Evolutionary conservation across 139 green algal species (phyloP), one percentile per base, ranked within the genome.

Genomic region (Zygnema circumcarinatum): DNA sequence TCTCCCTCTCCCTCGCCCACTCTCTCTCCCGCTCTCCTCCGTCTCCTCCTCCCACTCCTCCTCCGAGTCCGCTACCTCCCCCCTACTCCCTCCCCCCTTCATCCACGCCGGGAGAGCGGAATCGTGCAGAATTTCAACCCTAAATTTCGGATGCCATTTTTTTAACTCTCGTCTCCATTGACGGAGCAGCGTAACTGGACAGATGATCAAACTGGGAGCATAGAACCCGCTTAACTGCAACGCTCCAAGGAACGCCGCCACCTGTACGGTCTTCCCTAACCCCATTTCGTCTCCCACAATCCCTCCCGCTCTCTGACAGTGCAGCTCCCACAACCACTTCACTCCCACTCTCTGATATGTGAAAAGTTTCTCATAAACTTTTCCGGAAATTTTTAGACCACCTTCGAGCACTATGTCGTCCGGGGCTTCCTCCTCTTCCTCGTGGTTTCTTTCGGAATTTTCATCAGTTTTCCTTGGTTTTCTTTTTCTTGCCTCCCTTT

Each of bases 241-340:
- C 53, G 76, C 33, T 36, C 76, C 76, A 22, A 89, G 84, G 54
- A 89, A 88, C 36, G 84, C 79, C 38, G 84, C 76, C 35, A 93
- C 62, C 69, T 94, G 93, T 16, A 95, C 90, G 0, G 92, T 98
- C 88, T 98, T 98, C n/a, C 96, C 96, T 38, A 98, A 92, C 0
- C 96, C 95, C 95, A 97, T 96, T 75, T 97, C 96, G 86, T 98
- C 97, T 0, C 95, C 97, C 20, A 99, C 93, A 86, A 99, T 98
- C 76, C 97, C 97, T 21, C 85, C 85, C n/a, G 84, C 95, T 0
- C 94, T 73, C 93, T 98, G 96, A 20, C 92, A 96, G 92, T 98
- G 96, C 80, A 99, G 93, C 94, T 99, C 97, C 97, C 97, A 99
- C 84, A 99, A 86, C 97, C 97, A 99, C 90, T 98, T 98, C 0